Evolutionary conservation across 768 basidiomycete genomes (phyloP).

Genomic region (Zangia roseola): DNA sequence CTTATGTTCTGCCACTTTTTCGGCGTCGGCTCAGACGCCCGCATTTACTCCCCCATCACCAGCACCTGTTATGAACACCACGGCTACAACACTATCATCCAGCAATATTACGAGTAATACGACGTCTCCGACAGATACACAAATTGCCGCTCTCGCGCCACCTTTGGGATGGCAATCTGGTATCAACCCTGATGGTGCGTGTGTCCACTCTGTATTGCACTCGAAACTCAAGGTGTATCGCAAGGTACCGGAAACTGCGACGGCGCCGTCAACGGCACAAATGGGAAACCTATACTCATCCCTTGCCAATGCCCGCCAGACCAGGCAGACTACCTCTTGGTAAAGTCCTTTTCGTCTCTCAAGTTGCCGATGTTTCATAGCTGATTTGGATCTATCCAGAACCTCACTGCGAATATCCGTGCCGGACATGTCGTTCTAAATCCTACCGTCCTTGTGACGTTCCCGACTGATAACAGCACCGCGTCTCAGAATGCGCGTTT

Average conservation of each 20-base stretch:
- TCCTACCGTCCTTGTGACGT: constrained; percentile 37
- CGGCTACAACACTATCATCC: background rate
- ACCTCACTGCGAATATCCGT: constrained; percentile 39
- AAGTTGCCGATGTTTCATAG: no score
- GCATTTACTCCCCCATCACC: background rate
- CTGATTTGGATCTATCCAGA: constrained; percentile 15
- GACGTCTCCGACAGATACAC: constrained; percentile 20
- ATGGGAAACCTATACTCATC: constrained; percentile 32
- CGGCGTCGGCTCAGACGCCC: background rate
- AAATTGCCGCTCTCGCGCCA: constrained; percentile 49
- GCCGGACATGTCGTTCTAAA: constrained; percentile 44
- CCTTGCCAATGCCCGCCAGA: constrained; percentile 37
- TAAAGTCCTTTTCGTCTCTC: constrained; percentile 1
- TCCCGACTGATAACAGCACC: constrained; percentile 43
- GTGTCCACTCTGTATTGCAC: background rate
- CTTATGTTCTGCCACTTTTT: constrained; percentile 1
- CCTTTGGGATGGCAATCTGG: constrained; percentile 54
- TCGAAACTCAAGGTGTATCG: background rate
- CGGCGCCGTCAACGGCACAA: constrained; percentile 31
- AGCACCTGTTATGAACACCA: constrained; percentile 1
- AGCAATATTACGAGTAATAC: constrained; percentile 9
- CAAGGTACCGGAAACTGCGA: constrained; percentile 39
- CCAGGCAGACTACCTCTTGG: constrained; percentile 25
- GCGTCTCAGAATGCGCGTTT: constrained; percentile 48
- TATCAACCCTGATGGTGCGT: constrained; percentile 57